These are phyloP conservation scores for Bipolaris sorokiniana DNA, from an alignment of 2,329 filamentous ascomycete species.

Conservation along the genomic window DNA sequence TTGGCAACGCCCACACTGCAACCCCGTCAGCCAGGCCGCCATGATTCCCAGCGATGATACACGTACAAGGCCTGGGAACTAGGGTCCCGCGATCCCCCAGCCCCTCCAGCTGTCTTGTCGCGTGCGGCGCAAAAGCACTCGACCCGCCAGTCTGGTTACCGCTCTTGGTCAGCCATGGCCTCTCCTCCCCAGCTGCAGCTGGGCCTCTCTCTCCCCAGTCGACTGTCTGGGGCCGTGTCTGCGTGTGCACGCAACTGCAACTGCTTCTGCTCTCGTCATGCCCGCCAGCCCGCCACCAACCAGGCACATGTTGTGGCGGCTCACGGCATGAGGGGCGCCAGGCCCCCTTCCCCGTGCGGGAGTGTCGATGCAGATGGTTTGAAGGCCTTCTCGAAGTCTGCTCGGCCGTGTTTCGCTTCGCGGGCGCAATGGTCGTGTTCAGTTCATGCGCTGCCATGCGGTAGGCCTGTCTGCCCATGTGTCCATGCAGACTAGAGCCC, in stretches of 20 bases:
- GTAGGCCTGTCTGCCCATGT: not conserved
- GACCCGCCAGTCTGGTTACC: conserved; percentile 22
- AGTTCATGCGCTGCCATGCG: conserved; percentile 27
- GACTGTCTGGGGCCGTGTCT: not conserved
- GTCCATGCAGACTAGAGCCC: conserved; percentile 23
- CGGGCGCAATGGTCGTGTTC: conserved; percentile 24
- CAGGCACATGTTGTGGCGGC: not conserved
- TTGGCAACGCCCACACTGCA: conserved; percentile 15
- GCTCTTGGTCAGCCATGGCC: not conserved
- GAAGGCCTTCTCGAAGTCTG: conserved; percentile 11
- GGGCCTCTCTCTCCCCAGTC: not conserved
- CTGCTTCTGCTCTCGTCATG: not conserved
- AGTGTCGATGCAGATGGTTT: not conserved
- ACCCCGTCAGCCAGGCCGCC: not conserved
- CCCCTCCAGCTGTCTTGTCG: conserved; percentile 18
- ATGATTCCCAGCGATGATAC: not conserved
- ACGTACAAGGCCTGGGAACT: conserved; percentile 1
- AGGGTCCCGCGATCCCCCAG: not conserved
- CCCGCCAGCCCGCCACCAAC: not conserved
- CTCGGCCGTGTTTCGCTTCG: conserved; percentile 11
- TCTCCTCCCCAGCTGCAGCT: not conserved
- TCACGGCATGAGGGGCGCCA: not conserved
- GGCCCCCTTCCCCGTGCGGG: too few relatives aligned
- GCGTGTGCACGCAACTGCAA: not conserved
- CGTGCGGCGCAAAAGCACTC: conserved; percentile 23